A percentile compares a stretch with the other conserved stretches of the same genome.
phyloP scores from a whole-genome alignment of 164 flowering plant species.

The Kalanchoe fedtschenkoi region DNA sequence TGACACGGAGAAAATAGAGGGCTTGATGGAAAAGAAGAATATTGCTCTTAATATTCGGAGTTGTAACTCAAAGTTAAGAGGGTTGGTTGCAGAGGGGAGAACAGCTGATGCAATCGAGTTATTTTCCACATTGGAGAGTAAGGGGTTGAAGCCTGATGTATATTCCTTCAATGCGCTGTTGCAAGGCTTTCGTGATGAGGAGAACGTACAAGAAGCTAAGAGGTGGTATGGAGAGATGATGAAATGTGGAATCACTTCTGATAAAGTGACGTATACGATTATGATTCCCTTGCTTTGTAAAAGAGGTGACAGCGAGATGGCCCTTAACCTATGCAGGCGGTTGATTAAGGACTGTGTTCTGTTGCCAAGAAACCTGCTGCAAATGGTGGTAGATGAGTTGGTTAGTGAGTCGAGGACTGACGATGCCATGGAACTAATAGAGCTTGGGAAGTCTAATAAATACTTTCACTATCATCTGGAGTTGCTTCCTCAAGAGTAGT shows the following conservation, averaged over 20 bases:
- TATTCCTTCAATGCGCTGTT: constrained; percentile 6
- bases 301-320: constrained; percentile 4
- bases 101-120: constrained; percentile 25
- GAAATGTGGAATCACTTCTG: not conserved
- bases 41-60: constrained; percentile 19
- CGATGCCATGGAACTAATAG: constrained; percentile 4
- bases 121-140: constrained; percentile 19
- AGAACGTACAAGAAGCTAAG: constrained; percentile 3
- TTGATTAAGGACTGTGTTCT: constrained; percentile 5
- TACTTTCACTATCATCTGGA: constrained; percentile 5
- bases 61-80: constrained; percentile 26
- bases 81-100: constrained; percentile 13
- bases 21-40: constrained; percentile 22
- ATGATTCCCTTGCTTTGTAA: constrained; percentile 5
- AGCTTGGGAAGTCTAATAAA: constrained; percentile 10
- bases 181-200: constrained; percentile 6
- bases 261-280: constrained; percentile 2
- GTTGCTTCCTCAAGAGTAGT: not conserved
- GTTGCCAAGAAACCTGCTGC: not conserved
- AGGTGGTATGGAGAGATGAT: constrained; percentile 3
- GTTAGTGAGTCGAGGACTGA: constrained; percentile 6
- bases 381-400: constrained; percentile 7
- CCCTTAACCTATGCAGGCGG: not conserved
- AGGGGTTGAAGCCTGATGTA: constrained; percentile 19
- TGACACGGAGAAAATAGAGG: constrained; percentile 33